Percentiles rank a stretch among this genome's conserved stretches.
phyloP scores from a whole-genome alignment of 257 asterid species.

The Solanum etuberosum region DNA sequence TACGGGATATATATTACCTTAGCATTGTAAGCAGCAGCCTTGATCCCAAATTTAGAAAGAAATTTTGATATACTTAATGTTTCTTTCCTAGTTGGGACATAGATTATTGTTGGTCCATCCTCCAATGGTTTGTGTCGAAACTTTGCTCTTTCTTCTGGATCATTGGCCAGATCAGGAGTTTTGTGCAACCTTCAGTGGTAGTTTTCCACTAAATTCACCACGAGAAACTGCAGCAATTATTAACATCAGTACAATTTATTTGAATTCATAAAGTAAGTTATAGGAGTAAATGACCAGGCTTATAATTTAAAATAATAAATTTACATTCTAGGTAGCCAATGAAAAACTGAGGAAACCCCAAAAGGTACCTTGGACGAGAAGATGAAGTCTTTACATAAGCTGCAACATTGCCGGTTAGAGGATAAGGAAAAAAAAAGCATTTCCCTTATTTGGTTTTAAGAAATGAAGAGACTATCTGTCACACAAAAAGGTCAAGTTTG shows the following conservation, averaged over 20 bases:
- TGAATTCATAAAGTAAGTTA: not conserved
- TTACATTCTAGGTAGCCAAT: not conserved
- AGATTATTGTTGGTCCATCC: conserved; percentile 56
- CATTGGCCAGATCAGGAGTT: conserved; percentile 10
- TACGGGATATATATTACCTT: conserved; percentile 28
- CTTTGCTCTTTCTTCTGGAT: conserved; percentile 27
- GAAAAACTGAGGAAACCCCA: not conserved
- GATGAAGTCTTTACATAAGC: not conserved
- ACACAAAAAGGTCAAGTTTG: not conserved
- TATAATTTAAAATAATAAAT: not conserved
- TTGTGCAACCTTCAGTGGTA: conserved; percentile 11
- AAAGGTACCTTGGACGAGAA: not conserved
- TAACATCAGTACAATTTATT: not conserved
- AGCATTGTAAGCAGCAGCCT: conserved; percentile 73
- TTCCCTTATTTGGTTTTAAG: not conserved
- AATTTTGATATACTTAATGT: conserved; percentile 50
- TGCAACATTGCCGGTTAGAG: not conserved
- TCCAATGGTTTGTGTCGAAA: conserved; percentile 19
- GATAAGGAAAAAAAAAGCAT: not conserved
- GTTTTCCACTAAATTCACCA: conserved; percentile 50
- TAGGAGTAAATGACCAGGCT: not conserved
- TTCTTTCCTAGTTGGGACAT: conserved; percentile 70
- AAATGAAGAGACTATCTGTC: not conserved
- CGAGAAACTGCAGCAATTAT: conserved; percentile 40
- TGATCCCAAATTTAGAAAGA: conserved; percentile 45